phyloP scores from a whole-genome alignment of 495 filamentous ascomycete genomes.

The Aspergillus cavernicola region DNA sequence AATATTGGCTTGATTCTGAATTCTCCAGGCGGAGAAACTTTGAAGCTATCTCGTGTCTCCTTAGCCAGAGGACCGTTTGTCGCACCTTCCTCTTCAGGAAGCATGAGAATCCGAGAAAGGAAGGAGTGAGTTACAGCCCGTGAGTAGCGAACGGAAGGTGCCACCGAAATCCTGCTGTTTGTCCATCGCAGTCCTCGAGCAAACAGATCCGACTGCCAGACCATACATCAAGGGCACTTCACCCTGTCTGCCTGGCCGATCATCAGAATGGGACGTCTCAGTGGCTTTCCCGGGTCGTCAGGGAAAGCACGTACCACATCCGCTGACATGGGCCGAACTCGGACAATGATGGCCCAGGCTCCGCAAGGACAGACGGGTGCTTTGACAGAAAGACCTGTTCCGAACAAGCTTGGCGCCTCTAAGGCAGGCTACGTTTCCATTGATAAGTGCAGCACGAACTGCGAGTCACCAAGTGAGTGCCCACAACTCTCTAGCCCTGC shows the following conservation, averaged over 20 bases:
- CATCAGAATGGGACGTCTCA: conserved; percentile 16
- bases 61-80: not conserved
- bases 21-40: not conserved
- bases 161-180: not conserved
- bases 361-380: not conserved
- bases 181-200: not conserved
- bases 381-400: not conserved
- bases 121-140: not conserved
- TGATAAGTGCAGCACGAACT: not conserved
- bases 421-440: not conserved
- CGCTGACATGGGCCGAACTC: conserved; percentile 1
- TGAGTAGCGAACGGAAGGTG: not conserved
- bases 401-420: not conserved
- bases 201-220: not conserved
- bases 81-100: not conserved
- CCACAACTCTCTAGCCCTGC: not conserved
- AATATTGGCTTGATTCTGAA: not conserved
- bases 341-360: not conserved
- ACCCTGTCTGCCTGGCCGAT: no score
- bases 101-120: not conserved
- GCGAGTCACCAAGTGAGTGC: not conserved
- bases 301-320: not conserved
- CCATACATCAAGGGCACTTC: not conserved
- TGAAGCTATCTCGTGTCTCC: not conserved
- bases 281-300: conserved; percentile 4